A percentile compares a stretch with the other conserved stretches of the same genome.
These are phyloP conservation scores for Boletus speciosus DNA, from an alignment of 768 basidiomycete genomes.

Conservation along the genomic window DNA sequence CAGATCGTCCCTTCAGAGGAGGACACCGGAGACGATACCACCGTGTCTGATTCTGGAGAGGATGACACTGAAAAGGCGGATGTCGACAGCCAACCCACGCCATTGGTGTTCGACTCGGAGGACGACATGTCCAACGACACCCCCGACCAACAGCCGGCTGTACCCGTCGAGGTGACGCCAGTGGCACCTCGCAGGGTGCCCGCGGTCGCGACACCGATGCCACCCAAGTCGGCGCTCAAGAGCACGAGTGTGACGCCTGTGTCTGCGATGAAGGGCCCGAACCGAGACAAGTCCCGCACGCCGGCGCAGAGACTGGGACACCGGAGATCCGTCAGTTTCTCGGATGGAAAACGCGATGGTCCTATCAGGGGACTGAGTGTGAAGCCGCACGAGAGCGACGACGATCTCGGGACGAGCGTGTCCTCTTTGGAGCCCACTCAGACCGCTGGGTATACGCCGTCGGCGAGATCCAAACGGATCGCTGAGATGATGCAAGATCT, in stretches of 20 bases:
- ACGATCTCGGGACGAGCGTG: constrained; percentile 26
- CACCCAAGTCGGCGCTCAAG: constrained; percentile 41
- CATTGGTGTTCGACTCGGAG: constrained; percentile 30
- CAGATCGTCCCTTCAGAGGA: constrained; percentile 44
- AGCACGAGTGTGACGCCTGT: constrained; percentile 49
- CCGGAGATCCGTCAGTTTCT: constrained; percentile 93
- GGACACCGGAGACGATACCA: constrained; percentile 39
- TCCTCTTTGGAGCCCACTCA: constrained; percentile 19
- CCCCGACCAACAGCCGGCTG: neutral
- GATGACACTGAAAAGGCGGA: constrained; percentile 15
- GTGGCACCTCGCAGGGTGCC: constrained; percentile 15
- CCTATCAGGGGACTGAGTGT: constrained; percentile 67
- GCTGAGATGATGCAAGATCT: constrained; percentile 75
- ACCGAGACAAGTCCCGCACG: constrained; percentile 47
- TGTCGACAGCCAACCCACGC: constrained; percentile 7
- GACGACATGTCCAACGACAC: constrained; percentile 34
- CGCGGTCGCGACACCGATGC: constrained; percentile 25
- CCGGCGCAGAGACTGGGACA: constrained; percentile 50
- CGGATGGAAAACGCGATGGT: constrained; percentile 87
- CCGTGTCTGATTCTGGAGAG: constrained; percentile 35
- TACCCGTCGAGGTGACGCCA: constrained; percentile 18
- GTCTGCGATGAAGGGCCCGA: constrained; percentile 56
- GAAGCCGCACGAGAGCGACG: constrained; percentile 38
- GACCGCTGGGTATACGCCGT: constrained; percentile 42
- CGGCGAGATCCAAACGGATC: constrained; percentile 76